These are phyloP conservation scores for Xylaria cubensis DNA, from an alignment of 495 filamentous ascomycete species.

Conservation along the genomic window DNA sequence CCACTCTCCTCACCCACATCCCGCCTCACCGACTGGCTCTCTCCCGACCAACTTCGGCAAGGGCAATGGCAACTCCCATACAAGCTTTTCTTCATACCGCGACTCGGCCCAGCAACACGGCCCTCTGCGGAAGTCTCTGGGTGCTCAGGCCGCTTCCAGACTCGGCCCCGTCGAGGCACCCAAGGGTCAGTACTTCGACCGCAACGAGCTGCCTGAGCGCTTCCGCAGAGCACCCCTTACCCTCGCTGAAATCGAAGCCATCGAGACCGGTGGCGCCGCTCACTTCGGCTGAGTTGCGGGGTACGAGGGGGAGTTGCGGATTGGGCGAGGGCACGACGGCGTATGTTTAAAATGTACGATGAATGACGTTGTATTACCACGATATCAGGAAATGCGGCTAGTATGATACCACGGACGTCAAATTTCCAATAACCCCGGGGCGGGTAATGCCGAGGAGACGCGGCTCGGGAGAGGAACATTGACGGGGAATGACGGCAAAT, in stretches of 20 bases:
- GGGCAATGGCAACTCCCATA: slow-evolving; percentile 58
- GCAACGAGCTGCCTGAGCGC: slow-evolving; percentile 80
- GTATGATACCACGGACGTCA: slow-evolving; percentile 12
- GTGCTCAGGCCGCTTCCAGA: slow-evolving; percentile 63
- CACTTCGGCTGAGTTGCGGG: slow-evolving; percentile 42
- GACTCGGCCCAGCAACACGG: slow-evolving; percentile 93
- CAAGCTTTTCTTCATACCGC: slow-evolving; percentile 88
- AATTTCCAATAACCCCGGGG: background rate
- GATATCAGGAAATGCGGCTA: slow-evolving; percentile 13
- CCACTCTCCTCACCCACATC: slow-evolving; percentile 68
- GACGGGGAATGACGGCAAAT: background rate
- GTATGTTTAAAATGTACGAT: slow-evolving; percentile 25
- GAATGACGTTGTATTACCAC: slow-evolving; percentile 27
- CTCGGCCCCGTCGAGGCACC: slow-evolving; percentile 74
- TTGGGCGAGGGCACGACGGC: slow-evolving; percentile 18
- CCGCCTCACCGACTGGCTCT: slow-evolving; percentile 53
- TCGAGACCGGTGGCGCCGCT: slow-evolving; percentile 87
- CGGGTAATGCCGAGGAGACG: slow-evolving; percentile 2
- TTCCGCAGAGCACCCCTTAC: slow-evolving; percentile 78
- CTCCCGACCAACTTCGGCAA: slow-evolving; percentile 65
- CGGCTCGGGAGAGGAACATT: background rate
- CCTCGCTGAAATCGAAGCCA: slow-evolving; percentile 88
- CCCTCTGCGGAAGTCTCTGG: slow-evolving; percentile 70
- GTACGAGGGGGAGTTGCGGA: background rate
- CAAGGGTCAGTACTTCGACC: slow-evolving; percentile 84